phyloP scores from a whole-genome alignment of 2,329 filamentous ascomycete genomes.

The Monosporascus sp. region DNA sequence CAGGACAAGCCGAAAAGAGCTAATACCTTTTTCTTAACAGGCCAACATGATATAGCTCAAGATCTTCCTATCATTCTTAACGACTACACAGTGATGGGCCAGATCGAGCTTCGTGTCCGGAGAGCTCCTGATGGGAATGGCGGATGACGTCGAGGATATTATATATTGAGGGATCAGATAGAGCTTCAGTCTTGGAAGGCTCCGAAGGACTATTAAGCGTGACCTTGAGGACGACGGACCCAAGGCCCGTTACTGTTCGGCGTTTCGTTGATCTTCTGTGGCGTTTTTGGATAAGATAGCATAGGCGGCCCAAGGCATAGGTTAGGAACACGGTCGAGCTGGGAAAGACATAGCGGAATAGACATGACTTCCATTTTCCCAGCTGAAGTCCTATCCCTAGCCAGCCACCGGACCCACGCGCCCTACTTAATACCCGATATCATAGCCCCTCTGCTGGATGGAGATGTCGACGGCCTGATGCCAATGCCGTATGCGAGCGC shows the following conservation, averaged over 20 bases:
- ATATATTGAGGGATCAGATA: background rate
- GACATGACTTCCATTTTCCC: background rate
- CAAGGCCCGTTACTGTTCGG: no score
- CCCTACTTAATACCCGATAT: constrained; percentile 13
- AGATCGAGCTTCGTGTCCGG: background rate
- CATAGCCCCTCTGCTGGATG: constrained; percentile 13
- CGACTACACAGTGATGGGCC: background rate
- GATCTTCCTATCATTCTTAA: background rate
- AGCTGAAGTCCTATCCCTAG: background rate
- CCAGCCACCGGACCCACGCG: background rate
- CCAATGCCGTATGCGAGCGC: constrained; percentile 26
- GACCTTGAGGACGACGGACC: no score
- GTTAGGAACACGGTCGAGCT: no score
- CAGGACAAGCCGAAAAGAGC: background rate
- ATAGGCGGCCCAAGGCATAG: no score
- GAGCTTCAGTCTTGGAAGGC: no score
- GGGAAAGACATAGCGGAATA: background rate
- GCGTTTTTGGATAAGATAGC: no score
- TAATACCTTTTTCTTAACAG: background rate
- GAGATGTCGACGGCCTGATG: constrained; percentile 20
- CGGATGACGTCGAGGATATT: background rate
- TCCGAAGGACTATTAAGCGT: no score
- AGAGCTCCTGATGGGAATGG: background rate
- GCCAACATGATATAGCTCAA: background rate
- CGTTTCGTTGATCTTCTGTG: no score